Evolutionary conservation across 2,329 filamentous ascomycete genomes (phyloP), one percentile per base, ranked within the genome.

Genomic region (Venturia pyrina): DNA sequence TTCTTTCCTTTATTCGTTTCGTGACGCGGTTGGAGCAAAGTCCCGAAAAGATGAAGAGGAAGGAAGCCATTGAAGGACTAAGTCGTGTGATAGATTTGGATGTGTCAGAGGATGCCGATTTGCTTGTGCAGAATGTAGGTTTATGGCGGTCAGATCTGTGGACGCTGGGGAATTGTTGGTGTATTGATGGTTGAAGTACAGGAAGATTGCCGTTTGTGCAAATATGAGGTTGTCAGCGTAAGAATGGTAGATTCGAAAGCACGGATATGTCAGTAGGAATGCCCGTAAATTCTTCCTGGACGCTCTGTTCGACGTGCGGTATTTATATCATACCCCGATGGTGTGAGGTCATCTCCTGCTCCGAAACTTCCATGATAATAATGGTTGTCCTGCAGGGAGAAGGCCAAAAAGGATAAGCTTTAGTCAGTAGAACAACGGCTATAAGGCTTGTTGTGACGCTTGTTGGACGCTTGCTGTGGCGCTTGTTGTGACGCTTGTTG

Each of bases 11-110:
- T 13, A 62, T 67, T n/a, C 64, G 64, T 28, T 62, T 61, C 28
- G 57, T 40, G 37, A 69, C n/a, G 41, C 66, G 65, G 40, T 66
- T 62, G 40, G 60, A 66, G n/a, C 65, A 43, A 19, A 68, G 15
- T 13, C 63, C 66, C 17, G 63, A 37, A 48, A 62, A 66, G 34
- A 46, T 60, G 43, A 69, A 34, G 21, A 70, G 41, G n/a, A 70
- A 19, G 44, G 68, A 57, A 8, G 68, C 68, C 68, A 70, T 70
- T 48, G 34, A 32, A 41, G 13, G 11, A 50, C 11, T 24, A 19
- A 59, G 53, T 37, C 17, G 53, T 13, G 4, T 37, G 28, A 24
- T n/a, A n/a, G 32, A n/a, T 11, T 34, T 11, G 10, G 53, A 15
- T 11, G 50, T 8, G 11, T 7, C 32, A 21, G 11, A 17, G 50